These are phyloP conservation scores for Lentinula sp. DNA, from an alignment of 768 basidiomycete genomes.

Conservation along the genomic window DNA sequence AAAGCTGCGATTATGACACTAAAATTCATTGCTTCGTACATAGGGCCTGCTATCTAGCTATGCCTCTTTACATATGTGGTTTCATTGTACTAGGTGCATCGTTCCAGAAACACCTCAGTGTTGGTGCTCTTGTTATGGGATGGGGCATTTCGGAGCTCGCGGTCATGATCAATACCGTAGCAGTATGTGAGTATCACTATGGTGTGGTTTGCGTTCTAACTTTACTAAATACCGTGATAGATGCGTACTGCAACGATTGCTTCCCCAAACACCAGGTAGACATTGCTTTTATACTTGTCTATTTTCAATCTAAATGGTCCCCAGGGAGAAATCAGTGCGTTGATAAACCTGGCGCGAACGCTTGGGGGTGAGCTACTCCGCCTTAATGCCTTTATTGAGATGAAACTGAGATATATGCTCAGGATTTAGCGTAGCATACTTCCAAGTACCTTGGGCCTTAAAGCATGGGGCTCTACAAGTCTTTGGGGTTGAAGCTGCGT, in stretches of 20 bases:
- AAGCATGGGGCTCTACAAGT: slow-evolving; percentile 56
- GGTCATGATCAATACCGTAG: slow-evolving; percentile 56
- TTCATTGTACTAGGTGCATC: slow-evolving; percentile 53
- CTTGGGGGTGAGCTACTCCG: slow-evolving; percentile 34
- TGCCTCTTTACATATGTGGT: slow-evolving; percentile 56
- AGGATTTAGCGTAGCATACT: slow-evolving; percentile 62
- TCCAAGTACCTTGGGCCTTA: slow-evolving; percentile 59
- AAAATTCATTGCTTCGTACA: not conserved
- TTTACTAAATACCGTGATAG: slow-evolving; percentile 22
- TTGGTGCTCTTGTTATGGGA: slow-evolving; percentile 55
- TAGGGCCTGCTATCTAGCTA: slow-evolving; percentile 57
- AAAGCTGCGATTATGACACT: not conserved
- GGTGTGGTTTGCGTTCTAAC: not conserved
- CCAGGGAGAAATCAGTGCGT: slow-evolving; percentile 57
- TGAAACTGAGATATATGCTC: not conserved
- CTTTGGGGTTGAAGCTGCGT: slow-evolving; percentile 59
- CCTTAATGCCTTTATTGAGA: not conserved
- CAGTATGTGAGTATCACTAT: slow-evolving; percentile 38
- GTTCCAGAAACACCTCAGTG: slow-evolving; percentile 44
- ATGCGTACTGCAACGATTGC: slow-evolving; percentile 43
- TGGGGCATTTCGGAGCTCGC: slow-evolving; percentile 60
- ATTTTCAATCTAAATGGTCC: not conserved
- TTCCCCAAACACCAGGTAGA: slow-evolving; percentile 37
- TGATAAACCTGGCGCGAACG: slow-evolving; percentile 50
- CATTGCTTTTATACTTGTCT: not conserved